Base-by-base conservation (phyloP, 176 grass and related monocot genomes). In the Neostapfia colusana region DNA sequence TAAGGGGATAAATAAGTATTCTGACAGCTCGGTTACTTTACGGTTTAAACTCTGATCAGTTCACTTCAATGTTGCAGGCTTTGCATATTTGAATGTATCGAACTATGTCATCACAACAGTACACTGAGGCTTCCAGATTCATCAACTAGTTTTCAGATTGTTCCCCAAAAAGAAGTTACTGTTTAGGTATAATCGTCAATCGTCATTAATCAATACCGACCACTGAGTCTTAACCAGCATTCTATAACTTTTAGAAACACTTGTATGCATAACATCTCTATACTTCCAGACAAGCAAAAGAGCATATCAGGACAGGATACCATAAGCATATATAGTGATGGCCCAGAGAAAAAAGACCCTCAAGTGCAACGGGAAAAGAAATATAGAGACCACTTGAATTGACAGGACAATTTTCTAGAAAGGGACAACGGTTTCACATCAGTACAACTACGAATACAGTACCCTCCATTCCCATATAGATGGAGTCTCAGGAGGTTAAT, bases 331-430 rank as follows among this genome's bases (percentile, higher is more conserved):
- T 44, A 44, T 13, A 44, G 15, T 31, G 31, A 28, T 21, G 40
- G 64, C 34, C 65, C 31, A 38, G 4, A 31, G 38, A 69, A 46
- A 75, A 59, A 60, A 65, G 73, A 69, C 73, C 28, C 50, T 59
- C 54, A 70, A 62, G 2, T 39, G 15, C 43, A 84, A 70, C 1
- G 18, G 54, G 31, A 44, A 44, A 44, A 44, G 9, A 60, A 59
- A 28, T 63, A 63, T 20, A 20, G 12, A 1, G 3, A 39, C 1
- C 51, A 63, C 21, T 53, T 70, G 21, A 42, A 51, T 63, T 49
- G 36, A 8, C 41, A 38, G 34, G 39, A 40, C 6, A 65, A 6
- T 73, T 50, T 63, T 21, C 6, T 40, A 39, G 50, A 31, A 56
- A 56, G 7, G 13, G 56, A 13, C 67, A 68, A 68, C 24, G 1